Base-by-base conservation (phyloP, 352 stramenopile genomes). In the Phytophthora pistaciae region DNA sequence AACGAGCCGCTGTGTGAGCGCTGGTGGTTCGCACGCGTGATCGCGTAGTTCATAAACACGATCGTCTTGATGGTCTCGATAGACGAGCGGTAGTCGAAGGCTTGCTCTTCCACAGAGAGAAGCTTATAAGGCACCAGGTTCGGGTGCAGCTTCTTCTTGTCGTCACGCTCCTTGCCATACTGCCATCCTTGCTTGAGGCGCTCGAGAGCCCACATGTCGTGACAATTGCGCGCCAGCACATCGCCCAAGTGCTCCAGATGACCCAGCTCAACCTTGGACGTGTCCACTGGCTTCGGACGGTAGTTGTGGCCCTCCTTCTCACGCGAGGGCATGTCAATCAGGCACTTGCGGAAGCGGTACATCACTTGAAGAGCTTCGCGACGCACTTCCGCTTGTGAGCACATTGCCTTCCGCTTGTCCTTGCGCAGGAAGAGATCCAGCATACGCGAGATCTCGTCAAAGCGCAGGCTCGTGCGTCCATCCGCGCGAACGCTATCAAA, bases 301-400 rank as follows among this genome's bases (percentile, higher is more conserved):
- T 96, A 96, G 56, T 96, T 94, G 71, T 96, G 88, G 4, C 90
- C 90, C 72, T 96, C 90, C 40, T 96, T 95, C 63, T 96, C 90
- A 59, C 90, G 87, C 46, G 88, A 96, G 40, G 90, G 90, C 90
- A 96, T 96, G 57, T 96, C 90, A 20, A 95, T 96, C 13, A 96
- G 73, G 63, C 86, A 95, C 62, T 92, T 94, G 14, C 87, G 85
- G 84, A 96, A 96, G 20, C 90, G 88, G 54, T 93, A 96, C 90
- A 96, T 96, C 54, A 96, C 86, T n/a, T 94, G 82, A 29, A 95
- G 67, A 11, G 90, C 82, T 70, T 95, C 90, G 9, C 87, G 78
- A 8, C 81, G 83, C 46, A 96, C 88, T 73, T 95, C 85, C 0
- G 74, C 78, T 73, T 95, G 87, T 3, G 85, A 91, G 25, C 81